Percentiles rank a stretch among this genome's conserved stretches.
These are phyloP conservation scores for Magnusiomyces ingens DNA, from an alignment of 1,139 yeast genomes.

Conservation along the genomic window DNA sequence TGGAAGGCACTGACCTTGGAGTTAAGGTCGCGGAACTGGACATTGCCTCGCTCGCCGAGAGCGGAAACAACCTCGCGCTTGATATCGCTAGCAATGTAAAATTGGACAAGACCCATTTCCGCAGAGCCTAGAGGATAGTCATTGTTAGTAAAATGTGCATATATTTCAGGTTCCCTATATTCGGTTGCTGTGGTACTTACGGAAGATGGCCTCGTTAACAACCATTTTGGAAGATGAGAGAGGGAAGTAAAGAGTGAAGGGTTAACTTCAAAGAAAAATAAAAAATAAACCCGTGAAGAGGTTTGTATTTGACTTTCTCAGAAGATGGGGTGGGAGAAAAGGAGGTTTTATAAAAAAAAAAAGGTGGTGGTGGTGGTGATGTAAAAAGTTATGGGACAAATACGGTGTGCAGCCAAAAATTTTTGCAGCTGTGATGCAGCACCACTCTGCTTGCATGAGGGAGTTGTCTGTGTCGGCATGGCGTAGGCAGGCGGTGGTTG, in stretches of 20 bases:
- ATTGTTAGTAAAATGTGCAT: neutral
- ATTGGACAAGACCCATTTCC: conserved; percentile 88
- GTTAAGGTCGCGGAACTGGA: conserved; percentile 70
- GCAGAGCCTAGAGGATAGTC: conserved; percentile 45
- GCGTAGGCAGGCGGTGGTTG: no score
- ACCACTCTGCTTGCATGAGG: no score
- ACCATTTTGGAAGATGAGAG: conserved; percentile 8
- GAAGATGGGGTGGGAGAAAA: neutral
- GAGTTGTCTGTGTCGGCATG: no score
- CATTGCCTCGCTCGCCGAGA: conserved; percentile 74
- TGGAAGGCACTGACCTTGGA: conserved; percentile 76
- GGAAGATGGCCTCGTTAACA: conserved; percentile 20
- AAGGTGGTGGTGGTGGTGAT: neutral
- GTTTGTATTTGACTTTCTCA: no score
- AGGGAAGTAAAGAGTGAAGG: neutral
- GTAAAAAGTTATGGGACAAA: no score
- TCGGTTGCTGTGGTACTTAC: conserved; percentile 15
- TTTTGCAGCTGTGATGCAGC: neutral
- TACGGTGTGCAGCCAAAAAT: neutral
- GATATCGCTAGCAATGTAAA: conserved; percentile 85
- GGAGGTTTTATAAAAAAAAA: neutral
- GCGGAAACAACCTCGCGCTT: conserved; percentile 84
- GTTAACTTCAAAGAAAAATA: neutral
- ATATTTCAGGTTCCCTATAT: neutral
- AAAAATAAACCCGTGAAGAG: neutral